phyloP scores from a whole-genome alignment of 208 protist genomes.

The Wallacemonas sp. region DNA sequence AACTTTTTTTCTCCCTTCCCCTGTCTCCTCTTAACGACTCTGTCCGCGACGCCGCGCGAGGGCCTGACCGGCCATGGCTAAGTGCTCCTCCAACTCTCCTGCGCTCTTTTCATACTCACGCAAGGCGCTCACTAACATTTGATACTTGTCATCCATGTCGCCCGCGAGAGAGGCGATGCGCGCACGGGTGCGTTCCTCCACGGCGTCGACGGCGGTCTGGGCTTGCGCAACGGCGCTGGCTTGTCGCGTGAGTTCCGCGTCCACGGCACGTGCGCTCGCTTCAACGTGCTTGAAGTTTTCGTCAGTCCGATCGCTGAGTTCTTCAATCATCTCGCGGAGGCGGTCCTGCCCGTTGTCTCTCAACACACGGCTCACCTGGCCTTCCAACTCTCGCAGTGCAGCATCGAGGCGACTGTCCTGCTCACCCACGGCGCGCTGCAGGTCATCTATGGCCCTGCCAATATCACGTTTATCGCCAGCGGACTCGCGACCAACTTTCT shows the following conservation, averaged over 20 bases:
- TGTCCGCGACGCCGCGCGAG: slow-evolving; percentile 38
- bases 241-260: slow-evolving; percentile 62
- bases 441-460: slow-evolving; percentile 40
- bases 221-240: slow-evolving; percentile 36
- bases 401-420: slow-evolving; percentile 48
- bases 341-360: slow-evolving; percentile 42
- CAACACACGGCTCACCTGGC: slow-evolving; percentile 39
- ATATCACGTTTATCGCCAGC: slow-evolving; percentile 40
- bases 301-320: slow-evolving; percentile 80
- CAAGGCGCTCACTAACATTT: slow-evolving; percentile 60
- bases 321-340: slow-evolving; percentile 66
- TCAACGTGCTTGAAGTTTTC: slow-evolving; percentile 84
- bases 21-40: not conserved
- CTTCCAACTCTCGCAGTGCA: slow-evolving; percentile 43
- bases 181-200: slow-evolving; percentile 45
- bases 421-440: slow-evolving; percentile 34
- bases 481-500: slow-evolving; percentile 29
- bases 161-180: slow-evolving; percentile 35
- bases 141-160: slow-evolving; percentile 63
- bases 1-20: not conserved
- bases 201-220: slow-evolving; percentile 32
- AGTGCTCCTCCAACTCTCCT: slow-evolving; percentile 73
- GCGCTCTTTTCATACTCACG: slow-evolving; percentile 67
- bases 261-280: slow-evolving; percentile 73
- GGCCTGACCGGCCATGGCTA: slow-evolving; percentile 70